A percentile compares a stretch with the other conserved stretches of the same genome.
Conservation (phyloP, 148 eudicot species). For the Nepenthes gracilis region DNA sequence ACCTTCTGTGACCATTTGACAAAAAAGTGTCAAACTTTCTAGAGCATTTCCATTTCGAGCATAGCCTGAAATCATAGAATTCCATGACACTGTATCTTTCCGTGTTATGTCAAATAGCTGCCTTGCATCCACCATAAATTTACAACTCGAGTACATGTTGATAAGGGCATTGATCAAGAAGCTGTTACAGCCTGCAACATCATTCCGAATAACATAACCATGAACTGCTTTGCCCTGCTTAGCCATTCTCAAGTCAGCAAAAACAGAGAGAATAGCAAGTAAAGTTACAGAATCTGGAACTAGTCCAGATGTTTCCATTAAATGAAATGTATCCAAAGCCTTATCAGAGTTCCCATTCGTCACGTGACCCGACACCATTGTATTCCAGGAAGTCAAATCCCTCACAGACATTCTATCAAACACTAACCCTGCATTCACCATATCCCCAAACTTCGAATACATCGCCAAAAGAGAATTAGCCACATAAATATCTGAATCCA, state of each 20-base stretch:
- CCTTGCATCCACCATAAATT: slow-evolving; percentile 17
- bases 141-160: slow-evolving; percentile 18
- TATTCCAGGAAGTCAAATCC: slow-evolving; percentile 27
- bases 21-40: slow-evolving; percentile 26
- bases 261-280: background rate
- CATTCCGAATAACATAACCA: background rate
- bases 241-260: background rate
- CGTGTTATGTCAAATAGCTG: slow-evolving; percentile 11
- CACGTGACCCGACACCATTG: slow-evolving; percentile 15
- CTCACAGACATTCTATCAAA: slow-evolving; percentile 27
- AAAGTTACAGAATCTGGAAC: slow-evolving; percentile 13
- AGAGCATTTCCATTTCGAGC: slow-evolving; percentile 11
- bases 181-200: background rate
- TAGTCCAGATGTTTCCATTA: slow-evolving; percentile 5
- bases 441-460: slow-evolving; percentile 14
- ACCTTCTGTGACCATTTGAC: slow-evolving; percentile 16
- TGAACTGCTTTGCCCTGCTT: background rate
- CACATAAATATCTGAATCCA: slow-evolving; percentile 16
- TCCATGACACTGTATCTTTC: slow-evolving; percentile 30
- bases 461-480: slow-evolving; percentile 17
- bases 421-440: slow-evolving; percentile 13
- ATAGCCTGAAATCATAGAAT: slow-evolving; percentile 26
- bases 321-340: slow-evolving; percentile 5
- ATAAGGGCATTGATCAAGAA: background rate
- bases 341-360: slow-evolving; percentile 14